These are phyloP conservation scores for Allium cepa DNA, from an alignment of 106 monocot species.

Conservation along the genomic window DNA sequence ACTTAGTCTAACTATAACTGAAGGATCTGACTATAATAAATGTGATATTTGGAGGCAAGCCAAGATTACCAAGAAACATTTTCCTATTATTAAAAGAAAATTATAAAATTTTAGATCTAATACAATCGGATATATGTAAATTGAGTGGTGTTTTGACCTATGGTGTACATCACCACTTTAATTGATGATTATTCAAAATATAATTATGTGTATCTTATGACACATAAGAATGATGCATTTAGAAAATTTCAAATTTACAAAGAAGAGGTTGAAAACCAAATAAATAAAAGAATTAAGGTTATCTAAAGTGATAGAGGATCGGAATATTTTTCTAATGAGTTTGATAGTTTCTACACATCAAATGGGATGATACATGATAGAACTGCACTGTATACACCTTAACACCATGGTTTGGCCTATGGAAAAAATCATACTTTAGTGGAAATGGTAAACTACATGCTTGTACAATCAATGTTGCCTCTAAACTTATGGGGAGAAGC, in stretches of 20 bases:
- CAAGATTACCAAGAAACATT: neutral
- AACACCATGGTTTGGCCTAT: neutral
- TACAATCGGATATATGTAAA: neutral
- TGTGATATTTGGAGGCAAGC: neutral
- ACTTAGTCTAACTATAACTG: neutral
- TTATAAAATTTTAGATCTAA: neutral
- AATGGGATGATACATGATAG: neutral
- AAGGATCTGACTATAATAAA: neutral
- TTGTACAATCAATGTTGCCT: neutral
- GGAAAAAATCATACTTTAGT: constrained; percentile 3
- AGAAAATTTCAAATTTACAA: neutral
- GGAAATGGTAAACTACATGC: neutral
- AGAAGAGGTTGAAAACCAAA: neutral
- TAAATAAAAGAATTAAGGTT: neutral
- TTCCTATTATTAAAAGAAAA: neutral
- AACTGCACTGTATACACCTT: neutral
- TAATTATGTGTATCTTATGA: neutral
- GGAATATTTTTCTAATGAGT: neutral
- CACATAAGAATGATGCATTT: neutral
- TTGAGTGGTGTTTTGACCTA: neutral
- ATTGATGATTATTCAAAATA: constrained; percentile 7
- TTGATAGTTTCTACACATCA: neutral
- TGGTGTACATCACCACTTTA: constrained; percentile 5
- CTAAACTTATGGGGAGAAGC: neutral
- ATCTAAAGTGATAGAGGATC: neutral